phyloP scores from a whole-genome alignment of 2,329 filamentous ascomycete genomes.

The Metarhizium rileyi region DNA sequence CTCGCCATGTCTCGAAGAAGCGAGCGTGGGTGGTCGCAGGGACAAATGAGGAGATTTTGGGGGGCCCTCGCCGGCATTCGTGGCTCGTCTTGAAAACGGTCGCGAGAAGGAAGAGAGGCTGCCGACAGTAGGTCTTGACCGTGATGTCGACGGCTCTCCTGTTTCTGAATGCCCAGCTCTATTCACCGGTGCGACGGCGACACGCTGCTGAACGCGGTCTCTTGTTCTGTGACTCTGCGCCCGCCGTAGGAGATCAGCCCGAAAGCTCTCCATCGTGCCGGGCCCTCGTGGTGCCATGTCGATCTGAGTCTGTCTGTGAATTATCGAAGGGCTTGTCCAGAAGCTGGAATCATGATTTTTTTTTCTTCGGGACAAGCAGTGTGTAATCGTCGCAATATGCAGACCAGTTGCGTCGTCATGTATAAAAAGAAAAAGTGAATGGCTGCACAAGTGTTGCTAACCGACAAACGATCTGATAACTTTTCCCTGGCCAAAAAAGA shows the following conservation, averaged over 20 bases:
- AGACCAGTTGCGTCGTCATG: background rate
- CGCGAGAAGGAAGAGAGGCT: background rate
- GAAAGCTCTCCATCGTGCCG: conserved; percentile 21
- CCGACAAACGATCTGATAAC: background rate
- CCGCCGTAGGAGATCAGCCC: conserved; percentile 22
- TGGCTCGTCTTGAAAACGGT: background rate
- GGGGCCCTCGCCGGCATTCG: conserved; percentile 22
- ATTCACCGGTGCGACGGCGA: background rate
- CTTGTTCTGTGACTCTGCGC: conserved; percentile 17
- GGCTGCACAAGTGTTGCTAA: background rate
- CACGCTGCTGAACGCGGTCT: background rate
- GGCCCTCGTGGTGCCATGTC: conserved; percentile 13
- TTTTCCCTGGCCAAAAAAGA: background rate
- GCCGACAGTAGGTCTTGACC: background rate
- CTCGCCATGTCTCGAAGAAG: conserved; percentile 4
- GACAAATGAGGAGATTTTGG: conserved; percentile 38
- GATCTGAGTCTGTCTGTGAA: background rate
- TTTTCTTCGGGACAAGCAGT: background rate
- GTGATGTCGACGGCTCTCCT: conserved; percentile 8
- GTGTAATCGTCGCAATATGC: background rate
- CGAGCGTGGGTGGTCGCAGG: background rate
- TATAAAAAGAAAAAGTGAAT: background rate
- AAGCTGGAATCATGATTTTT: background rate
- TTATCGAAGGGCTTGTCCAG: background rate
- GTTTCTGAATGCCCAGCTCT: background rate